Percentiles rank a stretch among this genome's conserved stretches.
Conservation (phyloP, 176 grass and related monocot genomes). For the Oryza coarctata region DNA sequence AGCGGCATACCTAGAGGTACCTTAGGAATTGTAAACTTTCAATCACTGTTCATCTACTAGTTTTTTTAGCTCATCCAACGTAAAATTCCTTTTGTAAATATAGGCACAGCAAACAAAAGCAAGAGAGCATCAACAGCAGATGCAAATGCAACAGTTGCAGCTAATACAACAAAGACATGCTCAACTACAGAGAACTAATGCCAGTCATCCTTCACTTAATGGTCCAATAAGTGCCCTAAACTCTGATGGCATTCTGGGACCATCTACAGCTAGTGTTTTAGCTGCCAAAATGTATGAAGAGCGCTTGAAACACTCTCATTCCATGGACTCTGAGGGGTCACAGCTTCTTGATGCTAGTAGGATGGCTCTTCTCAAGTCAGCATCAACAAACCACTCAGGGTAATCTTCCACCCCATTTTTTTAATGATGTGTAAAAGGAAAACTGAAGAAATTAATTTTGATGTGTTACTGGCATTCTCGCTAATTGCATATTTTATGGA, state of each 20-base stretch:
- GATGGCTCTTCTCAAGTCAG: constrained; percentile 92
- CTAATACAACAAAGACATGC: constrained; percentile 88
- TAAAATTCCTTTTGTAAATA: constrained; percentile 12
- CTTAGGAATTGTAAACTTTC: constrained; percentile 7
- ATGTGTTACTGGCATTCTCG: neutral
- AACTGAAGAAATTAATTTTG: neutral
- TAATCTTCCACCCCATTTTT: constrained; percentile 19
- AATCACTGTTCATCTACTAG: neutral
- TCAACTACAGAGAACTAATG: constrained; percentile 79
- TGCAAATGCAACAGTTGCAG: constrained; percentile 95
- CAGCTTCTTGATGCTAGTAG: constrained; percentile 81
- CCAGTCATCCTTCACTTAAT: constrained; percentile 61
- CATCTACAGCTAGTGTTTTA: constrained; percentile 85
- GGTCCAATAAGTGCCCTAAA: constrained; percentile 70
- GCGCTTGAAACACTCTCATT: constrained; percentile 77
- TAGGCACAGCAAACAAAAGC: constrained; percentile 92
- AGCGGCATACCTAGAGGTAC: constrained; percentile 84
- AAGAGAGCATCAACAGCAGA: constrained; percentile 89
- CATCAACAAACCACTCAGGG: constrained; percentile 79
- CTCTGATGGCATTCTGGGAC: constrained; percentile 75
- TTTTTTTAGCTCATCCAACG: neutral
- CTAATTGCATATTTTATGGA: neutral
- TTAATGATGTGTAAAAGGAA: constrained; percentile 1
- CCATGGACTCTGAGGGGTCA: constrained; percentile 80
- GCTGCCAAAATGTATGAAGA: constrained; percentile 99